Evolutionary conservation across 352 stramenopile genomes (phyloP).

Genomic region (Hyaloperonospora brassicae): DNA sequence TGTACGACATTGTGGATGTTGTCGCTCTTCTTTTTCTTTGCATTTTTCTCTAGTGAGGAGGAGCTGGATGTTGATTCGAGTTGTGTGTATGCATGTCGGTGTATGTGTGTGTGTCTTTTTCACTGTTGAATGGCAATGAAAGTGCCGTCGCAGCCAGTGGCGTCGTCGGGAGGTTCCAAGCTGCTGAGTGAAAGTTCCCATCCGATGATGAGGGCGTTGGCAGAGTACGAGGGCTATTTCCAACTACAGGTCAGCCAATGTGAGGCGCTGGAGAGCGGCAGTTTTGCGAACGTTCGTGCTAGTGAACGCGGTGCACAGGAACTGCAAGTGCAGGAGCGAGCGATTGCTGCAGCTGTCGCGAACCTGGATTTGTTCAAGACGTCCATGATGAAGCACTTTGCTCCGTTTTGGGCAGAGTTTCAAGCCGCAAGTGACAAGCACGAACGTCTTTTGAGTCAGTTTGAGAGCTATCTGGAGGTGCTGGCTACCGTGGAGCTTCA

Average conservation of each 20-base stretch:
- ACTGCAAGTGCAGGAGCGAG: conserved; percentile 57
- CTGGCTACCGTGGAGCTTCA: conserved; percentile 58
- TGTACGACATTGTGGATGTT: conserved; percentile 16
- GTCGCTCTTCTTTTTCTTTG: background rate
- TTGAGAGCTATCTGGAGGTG: conserved; percentile 56
- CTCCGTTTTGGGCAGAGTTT: conserved; percentile 76
- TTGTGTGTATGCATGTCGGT: no score
- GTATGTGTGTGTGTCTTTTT: conserved; percentile 1
- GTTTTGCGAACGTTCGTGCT: conserved; percentile 41
- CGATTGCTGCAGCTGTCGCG: conserved; percentile 61
- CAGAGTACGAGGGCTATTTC: conserved; percentile 79
- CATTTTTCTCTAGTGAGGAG: conserved; percentile 2
- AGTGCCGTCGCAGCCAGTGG: conserved; percentile 50
- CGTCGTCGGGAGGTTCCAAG: conserved; percentile 56
- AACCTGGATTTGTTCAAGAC: conserved; percentile 78
- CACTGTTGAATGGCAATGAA: conserved; percentile 6
- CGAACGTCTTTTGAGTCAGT: conserved; percentile 50
- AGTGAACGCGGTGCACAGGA: conserved; percentile 48
- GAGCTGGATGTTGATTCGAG: no score
- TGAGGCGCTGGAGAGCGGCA: conserved; percentile 45
- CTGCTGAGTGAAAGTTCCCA: conserved; percentile 73
- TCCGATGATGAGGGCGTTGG: conserved; percentile 67
- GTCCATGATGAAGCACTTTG: conserved; percentile 79
- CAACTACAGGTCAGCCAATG: conserved; percentile 68
- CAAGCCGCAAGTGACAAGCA: conserved; percentile 47